Evolutionary conservation across 2,329 filamentous ascomycete species (phyloP).

Genomic region (Aspergillus sclerotialis): DNA sequence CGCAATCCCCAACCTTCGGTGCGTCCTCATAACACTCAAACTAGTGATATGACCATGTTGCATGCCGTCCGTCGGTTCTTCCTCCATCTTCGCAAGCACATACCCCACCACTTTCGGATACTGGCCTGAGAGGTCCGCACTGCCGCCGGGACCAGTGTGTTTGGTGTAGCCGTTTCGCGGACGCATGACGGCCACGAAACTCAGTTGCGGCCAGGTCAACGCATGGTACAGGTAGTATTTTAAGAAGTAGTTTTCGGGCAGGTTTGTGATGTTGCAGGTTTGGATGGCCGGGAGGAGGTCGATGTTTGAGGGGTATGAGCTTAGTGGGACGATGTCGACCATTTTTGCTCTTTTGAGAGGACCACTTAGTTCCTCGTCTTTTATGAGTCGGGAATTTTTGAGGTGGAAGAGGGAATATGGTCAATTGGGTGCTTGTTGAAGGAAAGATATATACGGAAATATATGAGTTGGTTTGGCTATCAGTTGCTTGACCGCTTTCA

Average conservation of each 20-base stretch:
- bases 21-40: slow-evolving; percentile 92
- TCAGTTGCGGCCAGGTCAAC: slow-evolving; percentile 94
- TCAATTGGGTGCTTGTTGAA: neutral
- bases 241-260: slow-evolving; percentile 99
- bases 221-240: slow-evolving; percentile 99
- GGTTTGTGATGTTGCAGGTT: slow-evolving; percentile 96
- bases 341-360: slow-evolving; percentile 23
- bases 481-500: too few species aligned
- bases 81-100: slow-evolving; percentile 99
- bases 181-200: slow-evolving; percentile 91
- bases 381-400: neutral
- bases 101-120: slow-evolving; percentile 98
- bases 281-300: slow-evolving; percentile 81
- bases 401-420: neutral
- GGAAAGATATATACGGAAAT: too few species aligned
- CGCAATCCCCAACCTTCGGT: slow-evolving; percentile 81
- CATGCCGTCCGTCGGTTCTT: slow-evolving; percentile 85
- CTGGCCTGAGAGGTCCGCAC: slow-evolving; percentile 33
- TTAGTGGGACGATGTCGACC: slow-evolving; percentile 44
- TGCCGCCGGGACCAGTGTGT: slow-evolving; percentile 57
- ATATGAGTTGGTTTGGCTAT: too few species aligned
- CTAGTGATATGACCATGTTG: slow-evolving; percentile 95
- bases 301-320: slow-evolving; percentile 57
- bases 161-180: slow-evolving; percentile 66
- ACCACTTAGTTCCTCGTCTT: neutral